Evolutionary conservation across 306 rosid genomes (phyloP).

Genomic region (Rosa chinensis): DNA sequence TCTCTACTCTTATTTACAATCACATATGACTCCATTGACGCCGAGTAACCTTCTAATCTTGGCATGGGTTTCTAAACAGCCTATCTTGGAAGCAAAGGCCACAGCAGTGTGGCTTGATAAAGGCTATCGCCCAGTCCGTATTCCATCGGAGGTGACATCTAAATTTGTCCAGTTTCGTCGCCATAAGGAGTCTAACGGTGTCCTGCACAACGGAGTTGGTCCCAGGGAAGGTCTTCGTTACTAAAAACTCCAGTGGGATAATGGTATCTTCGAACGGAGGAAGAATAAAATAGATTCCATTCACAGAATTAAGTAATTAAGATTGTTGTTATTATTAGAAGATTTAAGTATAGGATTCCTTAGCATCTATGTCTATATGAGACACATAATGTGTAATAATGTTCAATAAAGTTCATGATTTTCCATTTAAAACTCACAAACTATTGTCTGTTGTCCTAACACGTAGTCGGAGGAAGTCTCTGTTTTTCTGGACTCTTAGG

Average conservation of each 20-base stretch:
- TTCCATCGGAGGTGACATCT: slow-evolving; percentile 65
- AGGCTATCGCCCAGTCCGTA: slow-evolving; percentile 67
- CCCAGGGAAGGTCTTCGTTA: background rate
- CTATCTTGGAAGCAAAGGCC: slow-evolving; percentile 78
- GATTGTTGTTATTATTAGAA: background rate
- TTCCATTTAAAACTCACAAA: background rate
- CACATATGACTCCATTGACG: slow-evolving; percentile 20
- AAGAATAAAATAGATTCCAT: background rate
- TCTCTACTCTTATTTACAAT: background rate
- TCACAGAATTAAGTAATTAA: background rate
- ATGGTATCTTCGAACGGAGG: background rate
- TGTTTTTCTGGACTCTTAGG: background rate
- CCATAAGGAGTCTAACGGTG: slow-evolving; percentile 36
- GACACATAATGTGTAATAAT: background rate
- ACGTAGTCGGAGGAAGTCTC: background rate
- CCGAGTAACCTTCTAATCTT: slow-evolving; percentile 1
- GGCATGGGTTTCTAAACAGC: slow-evolving; percentile 43
- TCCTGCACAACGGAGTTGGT: slow-evolving; percentile 2
- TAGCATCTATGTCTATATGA: background rate
- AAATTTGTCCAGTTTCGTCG: slow-evolving; percentile 50
- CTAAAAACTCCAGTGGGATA: slow-evolving; percentile 8
- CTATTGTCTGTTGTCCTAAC: background rate
- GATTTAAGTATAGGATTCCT: background rate
- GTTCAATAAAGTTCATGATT: background rate
- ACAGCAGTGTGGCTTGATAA: slow-evolving; percentile 79